Evolutionary conservation across 2,329 filamentous ascomycete genomes (phyloP), one percentile per base, ranked within the genome.

Genomic region (Ophiostoma angusticollis): DNA sequence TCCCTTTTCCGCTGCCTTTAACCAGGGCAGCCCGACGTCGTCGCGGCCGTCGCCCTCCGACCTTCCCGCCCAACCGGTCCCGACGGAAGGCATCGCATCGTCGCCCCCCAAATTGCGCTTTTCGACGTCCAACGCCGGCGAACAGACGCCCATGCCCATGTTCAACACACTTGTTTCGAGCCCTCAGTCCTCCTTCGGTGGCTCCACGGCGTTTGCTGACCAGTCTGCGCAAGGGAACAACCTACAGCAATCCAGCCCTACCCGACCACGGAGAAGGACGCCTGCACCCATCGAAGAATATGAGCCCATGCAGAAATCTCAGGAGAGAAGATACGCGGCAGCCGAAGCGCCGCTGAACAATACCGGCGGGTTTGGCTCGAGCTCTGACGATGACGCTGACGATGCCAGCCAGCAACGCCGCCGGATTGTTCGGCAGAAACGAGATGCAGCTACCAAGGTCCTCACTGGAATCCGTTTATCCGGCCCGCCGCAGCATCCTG

Each of bases 41-140:
- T 75, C 71, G 1, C 61, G 71, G 9, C 72, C 72, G 0, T 76
- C 72, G 1, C 71, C 71, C 0, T 57, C 63, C 30, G 48, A 65
- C 4, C 62, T 68, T 9, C 49, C 49, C 12, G 52, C 58, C 18
- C 60, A 68, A 18, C 19, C 21, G 24, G 25, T 24, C 36, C 55
- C 59, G 1, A 63, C 67, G 4, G 70, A 68, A 3, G 50, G 60
- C 30, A 46, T 54, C 2, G n/a, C n/a, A n/a, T 63, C 58, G 0
- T 74, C 70, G 1, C 69, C 70, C 0, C 50, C 72, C 2, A 72
- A 70, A 49, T 58, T 65, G 25, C 61, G 65, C 5, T 44, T 46
- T 12, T 31, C 27, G 11, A 31, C 29, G 7, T 31, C 41, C 18
- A 16, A 35, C 25, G 6, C 34, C 12, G 30, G 29, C 17, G 37